Conservation (phyloP, 2,329 filamentous ascomycete species). For the Hirsutella thompsonii region DNA sequence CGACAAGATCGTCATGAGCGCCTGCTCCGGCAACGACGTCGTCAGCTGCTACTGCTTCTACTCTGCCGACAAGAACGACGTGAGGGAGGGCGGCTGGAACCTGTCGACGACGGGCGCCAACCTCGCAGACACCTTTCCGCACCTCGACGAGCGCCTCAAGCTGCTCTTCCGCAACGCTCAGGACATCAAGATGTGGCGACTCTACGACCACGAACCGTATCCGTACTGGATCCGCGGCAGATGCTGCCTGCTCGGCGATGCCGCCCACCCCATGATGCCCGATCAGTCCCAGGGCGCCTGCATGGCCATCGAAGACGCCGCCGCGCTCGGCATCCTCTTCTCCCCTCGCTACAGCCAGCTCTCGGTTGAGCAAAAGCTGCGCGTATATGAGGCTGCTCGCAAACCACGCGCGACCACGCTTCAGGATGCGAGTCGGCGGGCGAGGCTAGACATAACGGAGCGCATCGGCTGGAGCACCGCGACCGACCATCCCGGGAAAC, state of each 20-base stretch:
- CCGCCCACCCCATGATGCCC: constrained; percentile 54
- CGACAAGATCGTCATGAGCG: constrained; percentile 52
- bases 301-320: constrained; percentile 53
- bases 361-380: constrained; percentile 23
- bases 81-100: constrained; percentile 42
- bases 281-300: constrained; percentile 54
- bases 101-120: constrained; percentile 36
- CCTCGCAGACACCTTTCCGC: constrained; percentile 41
- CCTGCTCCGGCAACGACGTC: constrained; percentile 47
- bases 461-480: constrained; percentile 6
- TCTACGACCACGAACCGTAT: constrained; percentile 34
- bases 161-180: constrained; percentile 41
- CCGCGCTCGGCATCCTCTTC: constrained; percentile 45
- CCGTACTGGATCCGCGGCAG: constrained; percentile 32
- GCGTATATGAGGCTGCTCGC: neutral
- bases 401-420: neutral
- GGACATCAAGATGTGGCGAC: constrained; percentile 48
- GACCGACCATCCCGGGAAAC: constrained; percentile 38
- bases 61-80: constrained; percentile 42
- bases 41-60: constrained; percentile 58
- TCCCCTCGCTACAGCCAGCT: constrained; percentile 22
- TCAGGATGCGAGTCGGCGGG: neutral
- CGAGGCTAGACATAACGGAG: neutral
- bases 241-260: constrained; percentile 46
- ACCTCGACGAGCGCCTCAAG: constrained; percentile 40